Evolutionary conservation across 495 filamentous ascomycete species (phyloP), one percentile per base, ranked within the genome.

Genomic region (Friedmanniomyces simplex): DNA sequence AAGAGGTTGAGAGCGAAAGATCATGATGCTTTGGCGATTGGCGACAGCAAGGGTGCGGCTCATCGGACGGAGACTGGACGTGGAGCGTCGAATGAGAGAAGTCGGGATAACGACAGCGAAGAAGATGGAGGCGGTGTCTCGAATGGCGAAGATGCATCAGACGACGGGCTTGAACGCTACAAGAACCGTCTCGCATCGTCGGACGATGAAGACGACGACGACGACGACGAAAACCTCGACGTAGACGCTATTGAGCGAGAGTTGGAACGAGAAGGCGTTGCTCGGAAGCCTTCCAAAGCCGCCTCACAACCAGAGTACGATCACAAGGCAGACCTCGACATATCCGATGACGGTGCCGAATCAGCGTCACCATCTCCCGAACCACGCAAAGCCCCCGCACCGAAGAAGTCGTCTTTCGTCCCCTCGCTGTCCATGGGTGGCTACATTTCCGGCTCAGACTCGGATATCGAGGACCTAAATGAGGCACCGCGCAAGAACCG

Each of bases 361-460:
- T 47, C 53, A 18, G 26, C 34, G 2, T 58, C 64, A 1, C 20
- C 58, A 12, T 46, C 51, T 20, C 75, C 67, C 21, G 30, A 61
- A 11, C 58, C 60, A 36, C 68, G 66, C 47, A 65, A 71, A 54
- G 54, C 73, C 28, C 36, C 64, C 18, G 67, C 69, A n/a, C 62
- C 68, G 11, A 65, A 72, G 18, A 78, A 74, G 53, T 84, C 83
- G 8, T 85, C 82, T 1, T 96, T 96, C 76, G 78, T 98, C 2
- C 94, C 93, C 1, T 85, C 87, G 6, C 77, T 98, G 1, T 79
- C 74, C 57, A 86, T 91, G 78, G 86, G 85, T 20, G 91, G 89
- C 46, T 98, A 98, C 73, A 85, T 86, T 71, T 96, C 91, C 18
- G 93, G 89, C 61, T 91, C 88, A 2, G 89, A 91, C 61, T 77